phyloP scores from a whole-genome alignment of 306 rosid genomes.

The Fagus crenata region DNA sequence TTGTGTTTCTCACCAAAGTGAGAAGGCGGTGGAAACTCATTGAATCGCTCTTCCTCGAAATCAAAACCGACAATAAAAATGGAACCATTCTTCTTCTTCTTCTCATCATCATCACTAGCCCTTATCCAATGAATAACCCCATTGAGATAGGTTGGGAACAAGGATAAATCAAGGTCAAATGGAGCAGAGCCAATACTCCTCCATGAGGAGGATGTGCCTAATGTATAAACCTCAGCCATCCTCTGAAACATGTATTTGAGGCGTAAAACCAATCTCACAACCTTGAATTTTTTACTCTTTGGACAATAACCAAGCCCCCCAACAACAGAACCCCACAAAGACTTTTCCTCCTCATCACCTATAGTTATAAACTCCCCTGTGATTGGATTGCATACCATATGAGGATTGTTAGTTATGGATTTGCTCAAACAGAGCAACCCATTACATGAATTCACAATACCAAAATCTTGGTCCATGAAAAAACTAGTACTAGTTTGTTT shows the following conservation, averaged over 20 bases:
- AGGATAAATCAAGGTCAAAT: neutral
- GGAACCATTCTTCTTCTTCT: too few relatives aligned
- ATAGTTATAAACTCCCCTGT: too few relatives aligned
- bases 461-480: too few relatives aligned
- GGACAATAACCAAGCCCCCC: neutral
- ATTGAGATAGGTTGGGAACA: neutral
- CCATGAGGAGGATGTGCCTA: constrained; percentile 17
- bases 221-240: constrained; percentile 14
- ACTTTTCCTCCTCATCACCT: too few relatives aligned
- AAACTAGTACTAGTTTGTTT: too few relatives aligned
- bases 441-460: too few relatives aligned
- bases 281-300: constrained; percentile 10
- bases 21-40: neutral
- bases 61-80: neutral
- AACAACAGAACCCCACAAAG: neutral
- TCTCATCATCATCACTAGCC: neutral
- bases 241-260: neutral
- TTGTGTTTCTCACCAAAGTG: neutral
- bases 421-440: too few relatives aligned
- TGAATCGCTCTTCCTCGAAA: constrained; percentile 11
- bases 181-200: constrained; percentile 22
- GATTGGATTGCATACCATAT: too few relatives aligned
- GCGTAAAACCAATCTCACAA: neutral
- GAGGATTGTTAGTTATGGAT: too few relatives aligned
- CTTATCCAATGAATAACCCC: constrained; percentile 23